A percentile compares a stretch with the other conserved stretches of the same genome.
Conservation (phyloP, 768 basidiomycete genomes). For the Trametes maxima region DNA sequence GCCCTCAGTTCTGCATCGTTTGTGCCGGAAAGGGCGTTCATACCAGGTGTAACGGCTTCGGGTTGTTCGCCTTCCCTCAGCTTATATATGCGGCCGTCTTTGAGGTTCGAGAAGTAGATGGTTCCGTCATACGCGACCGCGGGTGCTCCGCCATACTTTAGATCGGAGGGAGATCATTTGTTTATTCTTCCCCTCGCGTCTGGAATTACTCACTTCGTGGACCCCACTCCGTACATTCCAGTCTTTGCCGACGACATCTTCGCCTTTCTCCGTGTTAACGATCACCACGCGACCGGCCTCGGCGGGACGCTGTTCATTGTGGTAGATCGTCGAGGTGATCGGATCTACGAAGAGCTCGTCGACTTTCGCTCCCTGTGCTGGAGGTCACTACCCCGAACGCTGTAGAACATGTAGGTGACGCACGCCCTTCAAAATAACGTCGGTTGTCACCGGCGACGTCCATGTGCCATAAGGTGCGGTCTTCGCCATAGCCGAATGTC, state of each 20-base stretch:
- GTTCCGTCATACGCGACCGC: slow-evolving; percentile 52
- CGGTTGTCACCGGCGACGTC: slow-evolving; percentile 57
- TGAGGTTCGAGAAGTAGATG: slow-evolving; percentile 61
- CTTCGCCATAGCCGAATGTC: slow-evolving; percentile 21
- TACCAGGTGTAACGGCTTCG: slow-evolving; percentile 65
- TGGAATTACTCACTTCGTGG: slow-evolving; percentile 45
- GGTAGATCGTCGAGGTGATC: slow-evolving; percentile 47
- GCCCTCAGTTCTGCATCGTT: slow-evolving; percentile 11
- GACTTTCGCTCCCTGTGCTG: slow-evolving; percentile 6
- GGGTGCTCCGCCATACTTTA: slow-evolving; percentile 62
- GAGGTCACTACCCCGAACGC: background rate
- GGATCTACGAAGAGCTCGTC: slow-evolving; percentile 41
- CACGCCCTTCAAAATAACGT: slow-evolving; percentile 51
- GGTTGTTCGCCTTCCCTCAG: slow-evolving; percentile 39
- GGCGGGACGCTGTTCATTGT: slow-evolving; percentile 60
- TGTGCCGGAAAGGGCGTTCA: slow-evolving; percentile 1
- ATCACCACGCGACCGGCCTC: slow-evolving; percentile 59
- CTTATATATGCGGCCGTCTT: slow-evolving; percentile 56
- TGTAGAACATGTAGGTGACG: background rate
- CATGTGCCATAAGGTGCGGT: slow-evolving; percentile 64
- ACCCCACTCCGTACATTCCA: slow-evolving; percentile 63
- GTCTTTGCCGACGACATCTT: slow-evolving; percentile 54
- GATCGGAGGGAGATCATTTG: background rate
- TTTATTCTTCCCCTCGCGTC: background rate
- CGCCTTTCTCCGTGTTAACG: slow-evolving; percentile 49